These are phyloP conservation scores for Ustilago loliicola DNA, from an alignment of 1,284 basidiomycete species.

Conservation along the genomic window DNA sequence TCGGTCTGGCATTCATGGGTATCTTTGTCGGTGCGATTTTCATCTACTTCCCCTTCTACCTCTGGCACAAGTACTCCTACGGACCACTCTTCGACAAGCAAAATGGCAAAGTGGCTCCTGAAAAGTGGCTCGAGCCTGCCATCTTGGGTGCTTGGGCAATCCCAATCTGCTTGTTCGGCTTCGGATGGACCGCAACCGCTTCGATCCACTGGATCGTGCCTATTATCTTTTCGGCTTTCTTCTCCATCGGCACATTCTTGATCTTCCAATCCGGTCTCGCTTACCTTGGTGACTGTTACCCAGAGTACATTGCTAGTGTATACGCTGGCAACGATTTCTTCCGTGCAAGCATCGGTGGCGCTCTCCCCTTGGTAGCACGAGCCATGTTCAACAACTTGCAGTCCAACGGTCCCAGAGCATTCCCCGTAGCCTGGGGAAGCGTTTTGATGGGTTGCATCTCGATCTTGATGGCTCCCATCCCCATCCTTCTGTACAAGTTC, in stretches of 20 bases:
- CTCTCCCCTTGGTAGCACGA: slow-evolving; percentile 52
- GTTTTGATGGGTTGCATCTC: slow-evolving; percentile 55
- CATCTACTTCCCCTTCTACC: slow-evolving; percentile 35
- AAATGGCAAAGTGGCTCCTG: slow-evolving; percentile 48
- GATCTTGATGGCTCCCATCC: slow-evolving; percentile 54
- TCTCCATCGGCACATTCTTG: slow-evolving; percentile 53
- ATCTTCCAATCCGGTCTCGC: slow-evolving; percentile 56
- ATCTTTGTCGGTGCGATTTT: slow-evolving; percentile 56
- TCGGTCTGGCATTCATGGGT: slow-evolving; percentile 56
- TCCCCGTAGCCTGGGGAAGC: slow-evolving; percentile 61
- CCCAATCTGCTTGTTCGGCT: slow-evolving; percentile 60
- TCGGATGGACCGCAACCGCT: slow-evolving; percentile 60
- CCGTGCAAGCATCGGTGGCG: slow-evolving; percentile 53
- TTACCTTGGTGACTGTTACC: slow-evolving; percentile 52
- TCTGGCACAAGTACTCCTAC: slow-evolving; percentile 42
- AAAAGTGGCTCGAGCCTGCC: slow-evolving; percentile 56
- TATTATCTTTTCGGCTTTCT: slow-evolving; percentile 47
- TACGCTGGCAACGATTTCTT: slow-evolving; percentile 60
- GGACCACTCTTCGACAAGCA: slow-evolving; percentile 36
- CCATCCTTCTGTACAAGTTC: slow-evolving; percentile 54
- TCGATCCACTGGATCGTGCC: slow-evolving; percentile 63
- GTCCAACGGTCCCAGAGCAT: slow-evolving; percentile 46
- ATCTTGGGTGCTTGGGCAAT: slow-evolving; percentile 72
- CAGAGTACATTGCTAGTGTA: slow-evolving; percentile 55
- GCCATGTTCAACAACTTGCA: slow-evolving; percentile 61